These are phyloP conservation scores for Stereum hirsutum DNA, from an alignment of 1,284 basidiomycete species.

Conservation along the genomic window DNA sequence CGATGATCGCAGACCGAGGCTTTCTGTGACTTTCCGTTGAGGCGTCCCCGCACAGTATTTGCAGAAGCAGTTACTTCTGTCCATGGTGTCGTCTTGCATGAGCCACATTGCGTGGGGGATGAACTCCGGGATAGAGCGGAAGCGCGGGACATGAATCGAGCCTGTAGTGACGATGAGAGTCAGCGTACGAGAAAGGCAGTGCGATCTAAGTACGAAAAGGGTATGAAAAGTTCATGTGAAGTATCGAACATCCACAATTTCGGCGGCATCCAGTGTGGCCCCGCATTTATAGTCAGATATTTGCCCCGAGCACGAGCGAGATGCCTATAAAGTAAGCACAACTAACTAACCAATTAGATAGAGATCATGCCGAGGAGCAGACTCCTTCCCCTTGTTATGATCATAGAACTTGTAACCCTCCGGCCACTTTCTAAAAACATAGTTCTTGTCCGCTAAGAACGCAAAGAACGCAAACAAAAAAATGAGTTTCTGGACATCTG, in stretches of 20 bases:
- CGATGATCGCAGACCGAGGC: conserved; percentile 30
- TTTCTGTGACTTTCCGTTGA: conserved; percentile 58
- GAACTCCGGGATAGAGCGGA: conserved; percentile 75
- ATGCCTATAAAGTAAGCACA: too few species aligned
- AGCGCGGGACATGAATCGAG: conserved; percentile 35
- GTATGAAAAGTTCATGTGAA: too few species aligned
- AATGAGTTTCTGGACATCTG: not conserved
- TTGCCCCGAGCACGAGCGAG: too few species aligned
- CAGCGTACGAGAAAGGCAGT: not conserved
- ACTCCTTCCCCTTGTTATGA: conserved; percentile 56
- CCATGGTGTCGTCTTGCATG: conserved; percentile 39
- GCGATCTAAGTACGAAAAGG: too few species aligned
- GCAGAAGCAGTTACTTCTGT: conserved; percentile 52
- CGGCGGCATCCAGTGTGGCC: too few species aligned
- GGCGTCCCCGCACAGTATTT: conserved; percentile 70
- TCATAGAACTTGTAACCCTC: conserved; percentile 62
- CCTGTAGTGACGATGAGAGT: conserved; percentile 21
- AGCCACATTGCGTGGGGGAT: conserved; percentile 78
- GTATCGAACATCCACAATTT: too few species aligned
- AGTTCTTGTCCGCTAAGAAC: conserved; percentile 37
- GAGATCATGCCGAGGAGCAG: conserved; percentile 56
- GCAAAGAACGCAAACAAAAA: not conserved
- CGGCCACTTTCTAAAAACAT: conserved; percentile 60
- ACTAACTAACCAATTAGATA: conserved; percentile 80
- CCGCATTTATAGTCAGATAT: too few species aligned